phyloP scores from a whole-genome alignment of 306 rosid genomes.

The cucumber (Cucumis sativus) region DNA sequence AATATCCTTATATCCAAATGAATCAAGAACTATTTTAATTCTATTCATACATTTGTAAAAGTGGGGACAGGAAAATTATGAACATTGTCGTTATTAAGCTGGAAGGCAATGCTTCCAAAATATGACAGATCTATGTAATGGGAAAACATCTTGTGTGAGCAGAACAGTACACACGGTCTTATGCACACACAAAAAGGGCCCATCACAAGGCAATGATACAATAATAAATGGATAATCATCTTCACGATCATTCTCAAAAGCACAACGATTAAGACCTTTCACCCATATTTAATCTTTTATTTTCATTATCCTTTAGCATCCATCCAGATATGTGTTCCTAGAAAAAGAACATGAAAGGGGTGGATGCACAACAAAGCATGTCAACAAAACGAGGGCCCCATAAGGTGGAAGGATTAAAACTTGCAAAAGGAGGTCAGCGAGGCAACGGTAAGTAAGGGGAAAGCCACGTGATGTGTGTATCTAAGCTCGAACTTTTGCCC shows the following conservation, averaged over 20 bases:
- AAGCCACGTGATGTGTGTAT: constrained; percentile 3
- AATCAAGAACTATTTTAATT: not conserved
- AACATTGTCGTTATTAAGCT: constrained; percentile 1
- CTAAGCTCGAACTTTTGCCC: not conserved
- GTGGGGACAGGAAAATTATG: constrained; percentile 4
- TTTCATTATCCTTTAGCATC: not conserved
- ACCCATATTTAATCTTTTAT: not conserved
- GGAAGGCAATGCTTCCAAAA: constrained; percentile 6
- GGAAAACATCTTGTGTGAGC: constrained; percentile 5
- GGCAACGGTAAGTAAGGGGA: not conserved
- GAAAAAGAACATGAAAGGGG: not conserved
- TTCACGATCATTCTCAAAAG: not conserved
- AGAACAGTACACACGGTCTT: not conserved
- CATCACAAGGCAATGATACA: not conserved
- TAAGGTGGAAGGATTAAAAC: not conserved
- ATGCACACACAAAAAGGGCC: not conserved
- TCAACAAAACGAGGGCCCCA: not conserved
- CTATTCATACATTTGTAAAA: not conserved
- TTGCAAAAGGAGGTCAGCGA: not conserved
- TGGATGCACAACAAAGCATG: not conserved
- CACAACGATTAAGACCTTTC: constrained; percentile 5
- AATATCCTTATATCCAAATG: not conserved
- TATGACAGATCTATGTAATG: not conserved
- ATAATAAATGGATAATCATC: not conserved
- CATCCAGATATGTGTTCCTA: not conserved